Evolutionary conservation across 2,329 filamentous ascomycete species (phyloP), one percentile per base, ranked within the genome.

Genomic region (Chaetomium olivaceum): DNA sequence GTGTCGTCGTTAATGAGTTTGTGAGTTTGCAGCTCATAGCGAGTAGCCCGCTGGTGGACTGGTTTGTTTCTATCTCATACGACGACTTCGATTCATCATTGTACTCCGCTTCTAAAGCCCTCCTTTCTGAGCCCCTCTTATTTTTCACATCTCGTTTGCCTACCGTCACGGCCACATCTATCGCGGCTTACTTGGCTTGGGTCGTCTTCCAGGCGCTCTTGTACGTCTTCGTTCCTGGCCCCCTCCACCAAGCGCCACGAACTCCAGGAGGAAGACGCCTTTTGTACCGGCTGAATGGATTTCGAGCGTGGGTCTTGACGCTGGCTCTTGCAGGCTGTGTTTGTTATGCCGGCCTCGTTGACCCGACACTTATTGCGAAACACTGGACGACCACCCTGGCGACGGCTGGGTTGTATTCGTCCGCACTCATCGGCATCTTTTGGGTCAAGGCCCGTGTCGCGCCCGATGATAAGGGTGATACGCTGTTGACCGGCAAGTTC

Each of bases 201-300:
- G 56, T 58, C 36, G 16, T 46, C 16, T 58, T 58, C 23, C 56
- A 58, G 56, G 56, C 56, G 5, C 3, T 14, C 11, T 29, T 58
- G 56, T 58, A 58, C 36, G 33, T 43, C 36, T 58, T 58, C 27
- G 36, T 58, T 5, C 56, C 56, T 1, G 56, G 56, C 1, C 56
- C n/a, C 19, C 56, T 58, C 56, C 56, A 58, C 36, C 36, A 58
- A 11, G 56, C 33, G 23, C 56, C 56, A 29, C 56, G 56, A 9
- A 58, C 36, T 2, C 56, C 56, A 29, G 56, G 56, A 46, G 56
- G 56, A 29, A 58, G 56, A 58, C 56, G 56, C 21, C 56, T 58
- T 16, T n/a, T 58, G n/a, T 58, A 58, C 56, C 23, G 23, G 23
- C 36, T 58, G 21, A 58, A 58, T 21, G 56, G 56, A 27, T 46